phyloP scores from a whole-genome alignment of 257 asterid genomes.

The Phtheirospermum japonicum region DNA sequence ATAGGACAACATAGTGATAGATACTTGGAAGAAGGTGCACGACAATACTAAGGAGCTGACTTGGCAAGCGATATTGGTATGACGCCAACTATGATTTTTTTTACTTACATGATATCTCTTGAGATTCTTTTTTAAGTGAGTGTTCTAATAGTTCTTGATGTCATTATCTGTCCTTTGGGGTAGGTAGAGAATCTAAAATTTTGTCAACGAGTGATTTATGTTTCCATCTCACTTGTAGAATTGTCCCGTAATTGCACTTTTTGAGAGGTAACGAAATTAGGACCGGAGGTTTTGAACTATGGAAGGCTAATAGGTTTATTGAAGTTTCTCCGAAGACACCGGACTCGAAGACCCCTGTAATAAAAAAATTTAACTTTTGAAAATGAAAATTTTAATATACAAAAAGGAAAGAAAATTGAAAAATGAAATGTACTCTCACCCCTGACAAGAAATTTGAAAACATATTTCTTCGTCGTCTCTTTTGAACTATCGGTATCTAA shows the following conservation, averaged over 20 bases:
- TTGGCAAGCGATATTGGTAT: too few species aligned
- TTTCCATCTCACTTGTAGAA: constrained; percentile 36
- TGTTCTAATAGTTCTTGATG: too few species aligned
- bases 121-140: too few species aligned
- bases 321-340: constrained; percentile 40
- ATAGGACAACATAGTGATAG: too few species aligned
- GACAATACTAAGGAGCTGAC: too few species aligned
- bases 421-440: constrained; percentile 23
- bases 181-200: too few species aligned
- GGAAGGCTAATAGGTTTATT: constrained; percentile 33
- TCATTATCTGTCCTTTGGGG: too few species aligned
- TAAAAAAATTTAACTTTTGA: not conserved
- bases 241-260: constrained; percentile 38
- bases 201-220: too few species aligned
- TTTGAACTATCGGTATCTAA: constrained; percentile 30
- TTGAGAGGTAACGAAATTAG: constrained; percentile 42
- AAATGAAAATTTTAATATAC: not conserved
- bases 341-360: constrained; percentile 42
- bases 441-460: constrained; percentile 42
- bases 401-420: not conserved
- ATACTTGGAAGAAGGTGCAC: too few species aligned
- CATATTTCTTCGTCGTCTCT: constrained; percentile 23
- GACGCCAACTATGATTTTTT: too few species aligned
- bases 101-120: too few species aligned
- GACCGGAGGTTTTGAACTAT: constrained; percentile 31